A percentile compares a stretch with the other conserved stretches of the same genome.
phyloP scores from a whole-genome alignment of 2,329 filamentous ascomycete species.

The Scopulariopsis brevicaulis region DNA sequence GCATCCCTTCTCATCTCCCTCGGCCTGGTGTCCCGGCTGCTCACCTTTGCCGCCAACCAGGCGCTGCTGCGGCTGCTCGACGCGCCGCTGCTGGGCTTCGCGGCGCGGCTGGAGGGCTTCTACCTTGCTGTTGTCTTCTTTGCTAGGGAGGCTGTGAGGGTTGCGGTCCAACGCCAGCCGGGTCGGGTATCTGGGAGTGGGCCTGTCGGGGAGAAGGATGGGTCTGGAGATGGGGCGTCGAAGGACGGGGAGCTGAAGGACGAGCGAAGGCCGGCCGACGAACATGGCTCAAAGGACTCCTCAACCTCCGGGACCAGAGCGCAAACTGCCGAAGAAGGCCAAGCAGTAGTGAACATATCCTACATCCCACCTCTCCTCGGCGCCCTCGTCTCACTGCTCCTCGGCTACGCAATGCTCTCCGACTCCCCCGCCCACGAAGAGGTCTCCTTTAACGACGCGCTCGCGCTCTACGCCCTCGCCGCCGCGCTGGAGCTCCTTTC shows the following conservation, averaged over 20 bases:
- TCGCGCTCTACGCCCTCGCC: slow-evolving; percentile 44
- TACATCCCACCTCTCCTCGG: slow-evolving; percentile 69
- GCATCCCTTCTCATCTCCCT: slow-evolving; percentile 80
- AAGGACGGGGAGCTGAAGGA: not conserved
- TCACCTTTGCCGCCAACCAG: slow-evolving; percentile 91
- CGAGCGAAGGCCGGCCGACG: not conserved
- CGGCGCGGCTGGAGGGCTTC: slow-evolving; percentile 85
- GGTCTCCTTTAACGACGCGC: slow-evolving; percentile 18
- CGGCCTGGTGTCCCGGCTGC: slow-evolving; percentile 73
- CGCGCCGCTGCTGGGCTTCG: slow-evolving; percentile 71
- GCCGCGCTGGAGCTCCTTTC: slow-evolving; percentile 64
- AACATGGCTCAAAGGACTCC: not conserved
- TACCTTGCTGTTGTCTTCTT: slow-evolving; percentile 93
- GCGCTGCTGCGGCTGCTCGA: slow-evolving; percentile 79
- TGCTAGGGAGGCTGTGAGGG: slow-evolving; percentile 77
- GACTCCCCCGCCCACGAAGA: slow-evolving; percentile 27
- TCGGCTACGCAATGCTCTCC: slow-evolving; percentile 57
- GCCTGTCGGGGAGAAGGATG: not conserved
- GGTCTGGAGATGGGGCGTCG: not conserved
- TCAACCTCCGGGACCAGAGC: too few species aligned
- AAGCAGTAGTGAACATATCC: slow-evolving; percentile 79
- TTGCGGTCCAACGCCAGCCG: slow-evolving; percentile 74
- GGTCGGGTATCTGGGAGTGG: not conserved
- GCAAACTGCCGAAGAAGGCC: slow-evolving; percentile 28
- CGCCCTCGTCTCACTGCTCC: slow-evolving; percentile 44